Percentiles rank a stretch among this genome's conserved stretches.
Conservation (phyloP, 257 asterid genomes). For the Echium plantagineum region DNA sequence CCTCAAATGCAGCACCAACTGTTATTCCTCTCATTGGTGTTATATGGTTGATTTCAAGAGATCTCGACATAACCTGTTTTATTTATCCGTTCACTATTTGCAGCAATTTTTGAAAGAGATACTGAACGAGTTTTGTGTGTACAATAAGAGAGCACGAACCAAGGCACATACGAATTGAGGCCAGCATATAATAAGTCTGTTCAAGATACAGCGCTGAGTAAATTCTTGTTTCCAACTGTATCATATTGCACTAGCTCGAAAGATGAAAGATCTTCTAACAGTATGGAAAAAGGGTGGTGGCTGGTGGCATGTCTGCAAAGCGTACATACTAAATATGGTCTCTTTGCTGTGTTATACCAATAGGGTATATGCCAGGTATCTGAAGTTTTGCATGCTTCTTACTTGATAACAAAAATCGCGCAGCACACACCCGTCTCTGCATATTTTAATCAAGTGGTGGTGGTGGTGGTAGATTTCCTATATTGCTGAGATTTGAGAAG, state of each 20-base stretch:
- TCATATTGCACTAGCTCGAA: conserved; percentile 12
- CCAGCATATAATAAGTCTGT: conserved; percentile 86
- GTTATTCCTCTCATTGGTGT: neutral
- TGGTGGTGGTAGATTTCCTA: too few species aligned
- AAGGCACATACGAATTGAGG: conserved; percentile 90
- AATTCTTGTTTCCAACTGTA: conserved; percentile 20
- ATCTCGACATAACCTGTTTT: neutral
- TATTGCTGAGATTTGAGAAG: too few species aligned
- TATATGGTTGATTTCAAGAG: neutral
- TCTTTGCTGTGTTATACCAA: neutral
- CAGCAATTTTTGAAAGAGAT: conserved; percentile 94
- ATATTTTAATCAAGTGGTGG: too few species aligned
- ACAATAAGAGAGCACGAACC: conserved; percentile 90
- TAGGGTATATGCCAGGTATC: too few species aligned
- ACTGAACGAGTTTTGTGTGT: conserved; percentile 71
- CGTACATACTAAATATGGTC: neutral
- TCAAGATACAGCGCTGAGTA: conserved; percentile 57
- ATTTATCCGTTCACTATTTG: conserved; percentile 11
- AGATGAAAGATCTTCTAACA: neutral
- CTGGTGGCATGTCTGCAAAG: neutral
- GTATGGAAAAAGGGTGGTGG: conserved; percentile 1
- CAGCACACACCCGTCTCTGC: too few species aligned
- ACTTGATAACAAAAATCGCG: too few species aligned
- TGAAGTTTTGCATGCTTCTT: too few species aligned
- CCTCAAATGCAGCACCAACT: neutral